These are phyloP conservation scores for Trypanosoma melophagium DNA, from an alignment of 208 protist species.

Conservation along the genomic window DNA sequence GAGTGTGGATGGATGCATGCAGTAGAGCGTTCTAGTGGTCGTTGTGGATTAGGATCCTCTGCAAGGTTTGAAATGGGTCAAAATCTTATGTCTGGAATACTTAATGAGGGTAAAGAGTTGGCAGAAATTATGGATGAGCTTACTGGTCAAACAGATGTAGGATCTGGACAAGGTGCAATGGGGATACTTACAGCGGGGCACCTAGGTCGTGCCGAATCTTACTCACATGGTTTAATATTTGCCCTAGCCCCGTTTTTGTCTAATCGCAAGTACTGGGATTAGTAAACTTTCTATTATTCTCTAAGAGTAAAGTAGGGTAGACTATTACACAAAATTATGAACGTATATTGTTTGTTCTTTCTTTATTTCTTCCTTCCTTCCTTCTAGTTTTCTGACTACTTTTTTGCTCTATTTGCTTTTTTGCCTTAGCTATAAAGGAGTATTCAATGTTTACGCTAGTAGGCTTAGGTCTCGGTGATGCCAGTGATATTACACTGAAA, in stretches of 20 bases:
- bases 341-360: background rate
- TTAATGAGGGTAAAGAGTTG: slow-evolving; percentile 73
- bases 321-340: background rate
- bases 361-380: background rate
- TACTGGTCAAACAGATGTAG: slow-evolving; percentile 68
- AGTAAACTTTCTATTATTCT: slow-evolving; percentile 17
- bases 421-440: slow-evolving; percentile 10
- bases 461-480: slow-evolving; percentile 97
- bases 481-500: slow-evolving; percentile 97
- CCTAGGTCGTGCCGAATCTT: slow-evolving; percentile 56
- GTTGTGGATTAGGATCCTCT: slow-evolving; percentile 61
- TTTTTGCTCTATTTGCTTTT: background rate
- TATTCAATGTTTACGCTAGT: slow-evolving; percentile 90
- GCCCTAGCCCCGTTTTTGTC: slow-evolving; percentile 82
- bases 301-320: background rate
- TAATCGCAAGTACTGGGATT: slow-evolving; percentile 61
- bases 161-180: slow-evolving; percentile 81
- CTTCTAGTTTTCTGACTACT: slow-evolving; percentile 1
- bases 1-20: slow-evolving; percentile 86
- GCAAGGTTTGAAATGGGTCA: slow-evolving; percentile 81
- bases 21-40: slow-evolving; percentile 50
- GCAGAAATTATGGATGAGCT: slow-evolving; percentile 78
- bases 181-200: slow-evolving; percentile 72
- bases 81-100: slow-evolving; percentile 63
- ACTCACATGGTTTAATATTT: slow-evolving; percentile 78